A percentile compares a stretch with the other conserved stretches of the same genome.
Evolutionary conservation across 73 alveolate species (phyloP).

Genomic region (Diophrys appendiculata): DNA sequence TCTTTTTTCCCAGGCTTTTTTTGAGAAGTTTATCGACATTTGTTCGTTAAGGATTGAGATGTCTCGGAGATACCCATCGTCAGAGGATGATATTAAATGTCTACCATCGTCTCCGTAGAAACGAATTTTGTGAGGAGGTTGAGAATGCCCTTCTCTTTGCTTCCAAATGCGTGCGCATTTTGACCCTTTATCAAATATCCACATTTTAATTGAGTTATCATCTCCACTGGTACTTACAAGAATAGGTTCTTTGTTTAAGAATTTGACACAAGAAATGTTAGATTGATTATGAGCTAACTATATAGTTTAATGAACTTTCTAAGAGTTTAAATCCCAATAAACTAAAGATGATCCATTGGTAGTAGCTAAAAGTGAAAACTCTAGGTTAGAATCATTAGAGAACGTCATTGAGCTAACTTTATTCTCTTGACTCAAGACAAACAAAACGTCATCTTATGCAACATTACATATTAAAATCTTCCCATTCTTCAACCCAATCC

Average conservation of each 20-base stretch:
- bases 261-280: constrained; percentile 59
- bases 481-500: constrained; percentile 66
- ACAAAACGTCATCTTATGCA: constrained; percentile 64
- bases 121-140: constrained; percentile 72
- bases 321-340: constrained; percentile 87
- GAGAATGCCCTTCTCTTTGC: constrained; percentile 81
- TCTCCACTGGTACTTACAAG: constrained; percentile 72
- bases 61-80: constrained; percentile 75
- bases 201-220: constrained; percentile 90
- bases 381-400: constrained; percentile 68
- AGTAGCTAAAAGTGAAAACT: constrained; percentile 73
- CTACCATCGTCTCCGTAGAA: constrained; percentile 87
- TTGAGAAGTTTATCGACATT: constrained; percentile 68
- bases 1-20: constrained; percentile 59
- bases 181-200: constrained; percentile 77
- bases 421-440: constrained; percentile 65
- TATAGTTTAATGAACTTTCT: constrained; percentile 75
- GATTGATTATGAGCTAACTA: constrained; percentile 67
- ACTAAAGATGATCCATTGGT: constrained; percentile 54
- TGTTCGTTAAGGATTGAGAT: constrained; percentile 84
- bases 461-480: constrained; percentile 76
- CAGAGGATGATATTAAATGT: constrained; percentile 78
- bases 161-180: constrained; percentile 66
- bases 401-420: constrained; percentile 69
- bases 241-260: constrained; percentile 82